Evolutionary conservation across 2,329 filamentous ascomycete species (phyloP).

Genomic region (Zarea fungicola): DNA sequence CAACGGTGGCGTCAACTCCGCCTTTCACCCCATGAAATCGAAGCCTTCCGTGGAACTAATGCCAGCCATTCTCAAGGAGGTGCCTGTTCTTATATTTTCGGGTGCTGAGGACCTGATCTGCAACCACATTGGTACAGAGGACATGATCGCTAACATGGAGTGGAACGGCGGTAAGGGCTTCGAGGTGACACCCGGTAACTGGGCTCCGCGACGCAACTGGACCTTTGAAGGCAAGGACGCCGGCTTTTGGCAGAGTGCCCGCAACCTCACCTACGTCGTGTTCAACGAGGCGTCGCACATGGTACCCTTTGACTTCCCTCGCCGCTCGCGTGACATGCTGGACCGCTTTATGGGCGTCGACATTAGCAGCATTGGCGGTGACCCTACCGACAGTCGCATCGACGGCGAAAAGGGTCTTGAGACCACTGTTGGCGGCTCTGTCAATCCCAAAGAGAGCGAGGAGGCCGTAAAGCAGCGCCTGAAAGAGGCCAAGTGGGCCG

Average conservation of each 20-base stretch:
- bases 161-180: constrained; percentile 94
- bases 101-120: constrained; percentile 93
- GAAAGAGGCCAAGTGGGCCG: constrained; percentile 81
- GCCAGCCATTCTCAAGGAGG: constrained; percentile 68
- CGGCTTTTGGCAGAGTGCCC: constrained; percentile 89
- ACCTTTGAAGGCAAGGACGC: constrained; percentile 83
- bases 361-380: constrained; percentile 79
- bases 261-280: constrained; percentile 91
- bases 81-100: constrained; percentile 83
- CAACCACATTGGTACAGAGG: constrained; percentile 92
- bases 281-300: constrained; percentile 97
- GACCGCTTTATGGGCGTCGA: constrained; percentile 94
- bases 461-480: constrained; percentile 65
- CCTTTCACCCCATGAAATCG: constrained; percentile 67
- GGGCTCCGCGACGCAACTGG: constrained; percentile 91
- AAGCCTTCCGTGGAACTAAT: constrained; percentile 68
- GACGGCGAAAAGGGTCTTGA: constrained; percentile 79
- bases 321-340: constrained; percentile 88
- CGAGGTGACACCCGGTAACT: constrained; percentile 77
- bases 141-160: constrained; percentile 80
- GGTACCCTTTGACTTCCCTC: constrained; percentile 91
- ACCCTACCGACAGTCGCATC: constrained; percentile 70
- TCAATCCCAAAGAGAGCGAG: constrained; percentile 49
- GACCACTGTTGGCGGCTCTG: constrained; percentile 70
- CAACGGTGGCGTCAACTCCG: constrained; percentile 66